Evolutionary conservation across 805 yeast genomes (phyloP).

Genomic region (Myxozyma kluyveri): DNA sequence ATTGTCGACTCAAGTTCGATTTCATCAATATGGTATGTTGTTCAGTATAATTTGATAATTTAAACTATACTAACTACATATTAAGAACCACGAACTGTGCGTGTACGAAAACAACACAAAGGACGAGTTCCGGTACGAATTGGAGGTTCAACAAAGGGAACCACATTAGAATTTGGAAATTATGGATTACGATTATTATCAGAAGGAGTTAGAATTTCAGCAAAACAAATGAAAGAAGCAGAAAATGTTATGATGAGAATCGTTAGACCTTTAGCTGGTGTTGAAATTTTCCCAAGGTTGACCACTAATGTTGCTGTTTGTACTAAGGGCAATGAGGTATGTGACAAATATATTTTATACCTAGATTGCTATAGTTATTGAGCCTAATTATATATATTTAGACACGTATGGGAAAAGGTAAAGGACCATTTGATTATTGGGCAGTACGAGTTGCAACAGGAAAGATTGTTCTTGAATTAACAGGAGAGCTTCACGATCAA

Average conservation of each 20-base stretch:
- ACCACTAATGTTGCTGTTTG: constrained; percentile 87
- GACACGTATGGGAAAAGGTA: constrained; percentile 99
- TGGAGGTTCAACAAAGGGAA: constrained; percentile 91
- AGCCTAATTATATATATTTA: neutral
- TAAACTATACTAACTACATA: neutral
- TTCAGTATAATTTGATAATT: neutral
- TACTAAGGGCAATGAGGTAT: constrained; percentile 83
- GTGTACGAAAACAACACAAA: constrained; percentile 74
- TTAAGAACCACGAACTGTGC: constrained; percentile 59
- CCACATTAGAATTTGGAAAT: constrained; percentile 73
- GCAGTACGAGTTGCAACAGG: constrained; percentile 96
- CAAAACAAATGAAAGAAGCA: constrained; percentile 86
- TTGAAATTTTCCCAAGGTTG: constrained; percentile 73
- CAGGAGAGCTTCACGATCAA: constrained; percentile 73
- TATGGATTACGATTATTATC: constrained; percentile 84
- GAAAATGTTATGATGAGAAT: constrained; percentile 81
- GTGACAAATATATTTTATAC: too few species aligned
- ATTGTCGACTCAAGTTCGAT: constrained; percentile 17
- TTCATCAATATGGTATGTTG: constrained; percentile 45
- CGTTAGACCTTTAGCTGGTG: constrained; percentile 68
- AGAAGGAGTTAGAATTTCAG: constrained; percentile 83
- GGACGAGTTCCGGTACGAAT: constrained; percentile 93
- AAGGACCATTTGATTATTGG: constrained; percentile 97
- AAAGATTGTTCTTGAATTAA: constrained; percentile 81
- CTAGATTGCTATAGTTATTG: too few species aligned